Evolutionary conservation across 495 filamentous ascomycete genomes (phyloP).

Genomic region (Aspergillus conjunctus): DNA sequence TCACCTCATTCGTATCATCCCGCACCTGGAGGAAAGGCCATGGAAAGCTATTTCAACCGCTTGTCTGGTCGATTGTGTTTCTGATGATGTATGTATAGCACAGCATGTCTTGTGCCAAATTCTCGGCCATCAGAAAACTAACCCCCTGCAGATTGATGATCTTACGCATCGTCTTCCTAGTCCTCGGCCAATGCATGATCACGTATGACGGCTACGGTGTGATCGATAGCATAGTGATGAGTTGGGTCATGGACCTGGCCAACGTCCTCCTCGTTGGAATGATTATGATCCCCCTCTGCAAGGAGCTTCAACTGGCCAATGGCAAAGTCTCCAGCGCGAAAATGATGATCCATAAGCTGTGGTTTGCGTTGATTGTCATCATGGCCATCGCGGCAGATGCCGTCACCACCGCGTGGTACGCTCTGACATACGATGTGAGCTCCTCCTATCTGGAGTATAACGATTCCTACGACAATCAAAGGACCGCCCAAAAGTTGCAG

Average conservation of each 20-base stretch:
- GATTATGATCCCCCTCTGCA: slow-evolving; percentile 1
- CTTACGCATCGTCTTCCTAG: not conserved
- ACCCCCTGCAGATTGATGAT: not conserved
- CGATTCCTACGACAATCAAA: not conserved
- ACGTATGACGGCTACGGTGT: not conserved
- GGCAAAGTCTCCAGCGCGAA: not conserved
- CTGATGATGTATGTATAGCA: not conserved
- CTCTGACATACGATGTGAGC: not conserved
- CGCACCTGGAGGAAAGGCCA: not conserved
- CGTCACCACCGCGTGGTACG: not conserved
- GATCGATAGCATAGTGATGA: not conserved
- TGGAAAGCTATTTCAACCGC: not conserved
- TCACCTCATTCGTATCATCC: not conserved
- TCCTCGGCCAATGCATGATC: not conserved
- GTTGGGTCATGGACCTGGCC: not conserved
- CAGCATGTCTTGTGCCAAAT: too few relatives aligned
- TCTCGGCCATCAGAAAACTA: not conserved
- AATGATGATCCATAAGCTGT: not conserved
- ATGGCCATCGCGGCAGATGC: not conserved
- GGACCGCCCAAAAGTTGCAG: not conserved
- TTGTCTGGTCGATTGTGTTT: not conserved
- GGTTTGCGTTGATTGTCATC: not conserved
- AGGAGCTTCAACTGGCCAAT: not conserved
- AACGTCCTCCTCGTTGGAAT: not conserved
- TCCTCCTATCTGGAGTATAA: not conserved